Evolutionary conservation across 2,329 filamentous ascomycete genomes (phyloP).

Genomic region (Stachybotrys chartarum): DNA sequence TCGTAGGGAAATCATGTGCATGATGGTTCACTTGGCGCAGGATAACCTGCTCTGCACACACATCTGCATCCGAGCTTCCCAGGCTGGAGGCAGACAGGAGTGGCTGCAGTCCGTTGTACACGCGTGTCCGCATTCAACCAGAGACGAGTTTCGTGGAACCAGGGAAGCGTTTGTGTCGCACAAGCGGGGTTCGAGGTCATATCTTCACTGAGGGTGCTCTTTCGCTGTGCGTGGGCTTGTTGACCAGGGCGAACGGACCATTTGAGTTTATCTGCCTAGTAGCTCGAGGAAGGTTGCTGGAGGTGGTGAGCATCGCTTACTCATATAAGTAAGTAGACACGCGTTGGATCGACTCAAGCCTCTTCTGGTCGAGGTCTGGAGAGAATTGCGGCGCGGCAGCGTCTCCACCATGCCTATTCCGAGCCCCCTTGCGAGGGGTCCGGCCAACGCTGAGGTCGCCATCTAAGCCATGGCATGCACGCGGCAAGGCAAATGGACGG

Average conservation of each 20-base stretch:
- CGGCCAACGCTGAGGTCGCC: background rate
- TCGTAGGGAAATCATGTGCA: too few relatives aligned
- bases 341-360: too few relatives aligned
- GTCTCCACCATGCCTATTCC: background rate
- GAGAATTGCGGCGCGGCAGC: background rate
- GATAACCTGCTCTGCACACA: background rate
- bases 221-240: too few relatives aligned
- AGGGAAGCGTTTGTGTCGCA: background rate
- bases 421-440: background rate
- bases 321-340: too few relatives aligned
- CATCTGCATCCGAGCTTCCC: background rate
- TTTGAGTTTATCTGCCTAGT: too few relatives aligned
- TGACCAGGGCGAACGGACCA: too few relatives aligned
- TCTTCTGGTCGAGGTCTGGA: background rate
- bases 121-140: background rate
- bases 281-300: too few relatives aligned
- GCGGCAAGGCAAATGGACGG: background rate
- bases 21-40: background rate
- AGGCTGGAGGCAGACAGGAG: background rate
- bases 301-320: too few relatives aligned
- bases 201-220: too few relatives aligned
- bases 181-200: background rate
- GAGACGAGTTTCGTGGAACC: background rate
- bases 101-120: background rate
- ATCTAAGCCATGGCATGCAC: background rate